Conservation (phyloP, 306 rosid genomes). For the Vigna trinervia region DNA sequence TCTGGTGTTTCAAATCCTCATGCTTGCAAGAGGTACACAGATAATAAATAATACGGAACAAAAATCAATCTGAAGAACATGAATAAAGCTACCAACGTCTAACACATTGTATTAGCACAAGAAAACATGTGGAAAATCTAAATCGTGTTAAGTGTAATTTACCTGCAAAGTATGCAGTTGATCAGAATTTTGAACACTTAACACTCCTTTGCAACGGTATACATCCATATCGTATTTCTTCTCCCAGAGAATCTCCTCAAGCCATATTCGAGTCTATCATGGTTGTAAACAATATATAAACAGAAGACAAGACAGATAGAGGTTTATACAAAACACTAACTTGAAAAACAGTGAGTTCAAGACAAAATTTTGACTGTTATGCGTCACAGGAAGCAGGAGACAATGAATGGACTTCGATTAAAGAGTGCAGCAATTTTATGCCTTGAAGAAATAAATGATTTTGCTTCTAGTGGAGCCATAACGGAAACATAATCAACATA, state of each 20-base stretch:
- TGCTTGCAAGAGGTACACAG: neutral
- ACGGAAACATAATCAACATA: too few species aligned
- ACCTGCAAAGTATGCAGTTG: conserved; percentile 94
- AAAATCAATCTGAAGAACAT: conserved; percentile 15
- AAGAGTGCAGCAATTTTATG: neutral
- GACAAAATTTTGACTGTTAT: conserved; percentile 20
- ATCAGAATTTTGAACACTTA: conserved; percentile 66
- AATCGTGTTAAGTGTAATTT: conserved; percentile 21
- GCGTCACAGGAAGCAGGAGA: neutral
- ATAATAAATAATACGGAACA: neutral
- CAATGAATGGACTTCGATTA: neutral
- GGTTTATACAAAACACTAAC: conserved; percentile 25
- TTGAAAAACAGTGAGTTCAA: conserved; percentile 5
- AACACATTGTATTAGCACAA: neutral
- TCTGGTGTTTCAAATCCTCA: conserved; percentile 17
- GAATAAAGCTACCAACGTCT: neutral
- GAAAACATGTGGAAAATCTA: conserved; percentile 22
- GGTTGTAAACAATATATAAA: conserved; percentile 25
- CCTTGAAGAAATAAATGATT: neutral
- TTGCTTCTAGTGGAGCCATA: neutral
- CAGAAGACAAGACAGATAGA: conserved; percentile 19
- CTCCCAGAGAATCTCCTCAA: conserved; percentile 98
- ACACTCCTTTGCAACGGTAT: conserved; percentile 91
- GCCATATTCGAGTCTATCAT: conserved; percentile 76
- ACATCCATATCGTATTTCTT: conserved; percentile 91